Evolutionary conservation across 768 basidiomycete genomes (phyloP), one percentile per base, ranked within the genome.

Genomic region (Suillus subalutaceus): DNA sequence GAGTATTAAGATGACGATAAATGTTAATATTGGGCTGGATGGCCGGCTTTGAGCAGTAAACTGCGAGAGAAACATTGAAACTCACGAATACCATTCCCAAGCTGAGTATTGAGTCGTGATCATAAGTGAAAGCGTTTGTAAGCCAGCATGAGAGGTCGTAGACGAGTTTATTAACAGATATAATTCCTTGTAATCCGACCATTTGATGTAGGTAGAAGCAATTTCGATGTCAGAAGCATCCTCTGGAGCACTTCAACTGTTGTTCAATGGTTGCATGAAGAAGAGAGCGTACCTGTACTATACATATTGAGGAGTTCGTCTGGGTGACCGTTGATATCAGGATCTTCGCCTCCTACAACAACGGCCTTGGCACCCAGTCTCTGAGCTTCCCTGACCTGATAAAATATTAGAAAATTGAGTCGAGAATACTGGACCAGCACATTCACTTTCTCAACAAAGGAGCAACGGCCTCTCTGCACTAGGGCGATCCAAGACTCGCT

Each of bases 11-110:
- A 98, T 93, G 66, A 95, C 82, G 66, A 96, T 81, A 73, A 95
- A 93, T 12, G 93, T 94, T 64, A 95, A 83, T 68, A 94, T 91
- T 16, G 93, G 93, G 61, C 92, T 94, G 68, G 15, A 44, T 37
- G 67, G 46, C 63, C 66, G 65, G 69, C 48, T 58, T 64, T 63
- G 35, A 69, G 66, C 26, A 55, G 64, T 30, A 62, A 18, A 56
- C n/a, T 18, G n/a, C 30, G 20, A 43, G 37, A 50, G 59, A 66
- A 59, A 53, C 26, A 53, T 53, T 26, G 56, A 41, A 46, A 64
- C 88, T 69, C 71, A 94, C 92, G 92, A 94, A 74, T 94, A 94
- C 93, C 94, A 96, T 73, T 95, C 93, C 90, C 93, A 96, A 52
- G 90, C 86, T 16, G 91, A 90, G 72, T 90, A 91, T 68, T 92